phyloP scores from a whole-genome alignment of 331 rosid species.

The Arachis monticola region DNA sequence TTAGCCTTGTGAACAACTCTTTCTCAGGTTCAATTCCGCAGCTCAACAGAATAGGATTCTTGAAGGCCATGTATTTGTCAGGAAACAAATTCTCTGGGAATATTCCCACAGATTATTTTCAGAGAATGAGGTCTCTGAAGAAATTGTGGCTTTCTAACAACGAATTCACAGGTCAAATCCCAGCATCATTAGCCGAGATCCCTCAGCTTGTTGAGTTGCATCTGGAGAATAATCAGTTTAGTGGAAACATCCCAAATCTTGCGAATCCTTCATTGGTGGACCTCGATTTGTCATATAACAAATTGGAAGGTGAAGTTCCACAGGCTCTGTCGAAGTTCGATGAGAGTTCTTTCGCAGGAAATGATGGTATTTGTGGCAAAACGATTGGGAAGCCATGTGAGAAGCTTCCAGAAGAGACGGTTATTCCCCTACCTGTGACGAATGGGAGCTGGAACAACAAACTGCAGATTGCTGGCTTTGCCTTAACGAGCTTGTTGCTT shows the following conservation, averaged over 20 bases:
- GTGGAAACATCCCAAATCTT: conserved; percentile 53
- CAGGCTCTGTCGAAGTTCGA: conserved; percentile 41
- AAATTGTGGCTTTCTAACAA: conserved; percentile 60
- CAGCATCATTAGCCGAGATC: conserved; percentile 47
- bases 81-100: conserved; percentile 65
- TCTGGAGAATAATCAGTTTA: conserved; percentile 64
- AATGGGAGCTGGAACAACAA: not conserved
- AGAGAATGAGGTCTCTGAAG: conserved; percentile 59
- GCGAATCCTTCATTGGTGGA: conserved; percentile 19
- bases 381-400: conserved; percentile 45
- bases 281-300: conserved; percentile 58
- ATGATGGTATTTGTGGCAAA: conserved; percentile 57
- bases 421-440: not conserved
- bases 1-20: conserved; percentile 53
- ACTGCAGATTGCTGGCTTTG: conserved; percentile 36
- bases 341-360: conserved; percentile 44
- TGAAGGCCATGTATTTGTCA: conserved; percentile 58
- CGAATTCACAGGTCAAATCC: conserved; percentile 57
- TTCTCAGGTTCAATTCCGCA: conserved; percentile 64
- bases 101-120: conserved; percentile 55
- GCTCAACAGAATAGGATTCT: conserved; percentile 48
- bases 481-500: conserved; percentile 33
- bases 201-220: conserved; percentile 51
- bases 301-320: conserved; percentile 69
- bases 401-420: not conserved